Conservation (phyloP, 495 filamentous ascomycete genomes). For the Penicillium parvum region DNA sequence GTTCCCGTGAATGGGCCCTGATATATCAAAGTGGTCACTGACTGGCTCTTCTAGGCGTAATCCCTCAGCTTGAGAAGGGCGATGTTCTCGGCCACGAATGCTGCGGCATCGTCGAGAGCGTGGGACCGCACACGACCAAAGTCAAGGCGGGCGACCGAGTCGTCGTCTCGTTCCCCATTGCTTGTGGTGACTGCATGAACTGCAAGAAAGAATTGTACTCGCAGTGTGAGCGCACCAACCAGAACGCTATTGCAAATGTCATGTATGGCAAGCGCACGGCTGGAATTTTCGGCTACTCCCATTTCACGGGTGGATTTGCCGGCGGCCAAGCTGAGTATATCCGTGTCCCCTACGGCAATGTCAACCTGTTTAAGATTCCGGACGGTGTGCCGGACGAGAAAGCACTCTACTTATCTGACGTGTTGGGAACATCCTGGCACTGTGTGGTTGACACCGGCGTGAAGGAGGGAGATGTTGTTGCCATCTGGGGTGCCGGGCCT, state of each 20-base stretch:
- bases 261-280: constrained; percentile 74
- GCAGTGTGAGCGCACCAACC: constrained; percentile 75
- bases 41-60: constrained; percentile 40
- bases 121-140: constrained; percentile 57
- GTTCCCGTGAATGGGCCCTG: not conserved
- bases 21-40: too few species aligned
- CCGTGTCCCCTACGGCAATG: constrained; percentile 76
- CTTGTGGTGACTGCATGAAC: constrained; percentile 64
- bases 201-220: constrained; percentile 72
- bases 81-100: constrained; percentile 92
- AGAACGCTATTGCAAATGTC: constrained; percentile 60
- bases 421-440: constrained; percentile 75
- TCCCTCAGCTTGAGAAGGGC: constrained; percentile 72
- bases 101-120: constrained; percentile 71
- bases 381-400: constrained; percentile 85
- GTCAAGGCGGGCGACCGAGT: constrained; percentile 69
- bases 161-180: constrained; percentile 84
- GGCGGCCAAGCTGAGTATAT: constrained; percentile 88
- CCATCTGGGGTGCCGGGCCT: constrained; percentile 43
- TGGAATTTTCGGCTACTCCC: constrained; percentile 57
- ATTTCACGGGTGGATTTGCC: constrained; percentile 83
- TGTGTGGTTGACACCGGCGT: constrained; percentile 81
- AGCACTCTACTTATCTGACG: constrained; percentile 76
- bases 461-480: constrained; percentile 71
- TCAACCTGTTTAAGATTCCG: constrained; percentile 77